Evolutionary conservation across 805 yeast genomes (phyloP).

Genomic region (Hanseniaspora lachancei): DNA sequence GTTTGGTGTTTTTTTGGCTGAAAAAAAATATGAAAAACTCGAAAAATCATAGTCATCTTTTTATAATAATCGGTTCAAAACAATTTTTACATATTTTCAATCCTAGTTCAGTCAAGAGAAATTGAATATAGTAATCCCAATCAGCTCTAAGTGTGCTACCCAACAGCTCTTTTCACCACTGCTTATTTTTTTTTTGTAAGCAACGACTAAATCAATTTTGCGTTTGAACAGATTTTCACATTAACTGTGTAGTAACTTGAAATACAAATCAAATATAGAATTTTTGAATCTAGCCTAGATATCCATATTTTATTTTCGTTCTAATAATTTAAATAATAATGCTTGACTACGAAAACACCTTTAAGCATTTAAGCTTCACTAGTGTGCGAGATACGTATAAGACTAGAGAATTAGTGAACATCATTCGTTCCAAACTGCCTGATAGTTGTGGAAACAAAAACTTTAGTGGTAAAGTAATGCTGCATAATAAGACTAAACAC

Average conservation of each 20-base stretch:
- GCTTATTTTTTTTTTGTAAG: too few relatives aligned
- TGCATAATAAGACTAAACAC: conserved; percentile 2
- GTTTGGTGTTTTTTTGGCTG: background rate
- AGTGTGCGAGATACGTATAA: conserved; percentile 3
- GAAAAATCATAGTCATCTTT: background rate
- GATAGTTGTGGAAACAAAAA: background rate
- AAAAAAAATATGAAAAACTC: background rate
- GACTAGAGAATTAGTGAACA: conserved; percentile 8
- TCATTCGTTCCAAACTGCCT: background rate
- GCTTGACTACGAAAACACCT: conserved; percentile 1
- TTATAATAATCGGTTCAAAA: background rate
- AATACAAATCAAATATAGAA: too few relatives aligned
- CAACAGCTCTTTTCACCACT: too few relatives aligned
- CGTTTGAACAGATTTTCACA: too few relatives aligned
- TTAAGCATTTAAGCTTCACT: background rate
- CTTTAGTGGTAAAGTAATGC: conserved; percentile 9
- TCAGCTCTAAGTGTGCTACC: too few relatives aligned
- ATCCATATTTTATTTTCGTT: background rate
- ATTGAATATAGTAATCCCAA: background rate
- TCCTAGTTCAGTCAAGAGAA: background rate
- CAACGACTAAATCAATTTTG: too few relatives aligned
- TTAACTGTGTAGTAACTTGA: too few relatives aligned
- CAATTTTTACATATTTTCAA: background rate
- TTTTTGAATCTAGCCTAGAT: too few relatives aligned
- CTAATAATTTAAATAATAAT: background rate